These are phyloP conservation scores for Boletellus ananiceps DNA, from an alignment of 768 basidiomycete species.

Conservation along the genomic window DNA sequence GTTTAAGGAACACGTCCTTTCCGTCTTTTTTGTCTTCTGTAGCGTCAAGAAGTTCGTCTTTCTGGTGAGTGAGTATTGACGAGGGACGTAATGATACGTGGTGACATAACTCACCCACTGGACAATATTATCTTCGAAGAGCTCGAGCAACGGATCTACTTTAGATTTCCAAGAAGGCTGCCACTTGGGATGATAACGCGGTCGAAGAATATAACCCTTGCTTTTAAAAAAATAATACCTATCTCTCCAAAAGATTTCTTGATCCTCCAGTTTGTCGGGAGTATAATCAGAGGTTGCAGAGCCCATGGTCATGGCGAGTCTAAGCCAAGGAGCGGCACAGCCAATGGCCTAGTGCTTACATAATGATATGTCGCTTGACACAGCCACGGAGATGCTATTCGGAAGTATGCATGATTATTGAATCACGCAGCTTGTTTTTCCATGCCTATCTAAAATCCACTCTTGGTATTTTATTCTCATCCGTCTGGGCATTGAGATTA, in stretches of 20 bases:
- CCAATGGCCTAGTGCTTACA: no score
- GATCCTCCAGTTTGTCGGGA: no score
- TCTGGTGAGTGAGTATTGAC: neutral
- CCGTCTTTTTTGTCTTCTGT: neutral
- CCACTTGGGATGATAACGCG: conserved; percentile 26
- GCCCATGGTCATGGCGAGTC: no score
- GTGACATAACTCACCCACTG: conserved; percentile 5
- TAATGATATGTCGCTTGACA: no score
- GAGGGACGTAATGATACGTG: neutral
- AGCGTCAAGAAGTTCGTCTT: conserved; percentile 8
- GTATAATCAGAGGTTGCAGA: no score
- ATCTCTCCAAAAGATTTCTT: conserved; percentile 17
- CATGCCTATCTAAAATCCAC: no score
- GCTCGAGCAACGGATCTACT: neutral
- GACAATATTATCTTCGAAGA: conserved; percentile 7
- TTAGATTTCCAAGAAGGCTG: conserved; percentile 25
- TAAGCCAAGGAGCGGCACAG: no score
- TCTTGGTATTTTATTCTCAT: no score
- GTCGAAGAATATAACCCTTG: conserved; percentile 23
- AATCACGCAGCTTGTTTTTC: no score
- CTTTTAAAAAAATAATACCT: conserved; percentile 13
- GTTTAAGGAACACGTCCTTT: conserved; percentile 15
- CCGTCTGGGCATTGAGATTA: no score
- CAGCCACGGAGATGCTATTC: no score
- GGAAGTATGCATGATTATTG: no score